phyloP scores from a whole-genome alignment of 2,329 filamentous ascomycete species.

The Paecilomyces sp. region DNA sequence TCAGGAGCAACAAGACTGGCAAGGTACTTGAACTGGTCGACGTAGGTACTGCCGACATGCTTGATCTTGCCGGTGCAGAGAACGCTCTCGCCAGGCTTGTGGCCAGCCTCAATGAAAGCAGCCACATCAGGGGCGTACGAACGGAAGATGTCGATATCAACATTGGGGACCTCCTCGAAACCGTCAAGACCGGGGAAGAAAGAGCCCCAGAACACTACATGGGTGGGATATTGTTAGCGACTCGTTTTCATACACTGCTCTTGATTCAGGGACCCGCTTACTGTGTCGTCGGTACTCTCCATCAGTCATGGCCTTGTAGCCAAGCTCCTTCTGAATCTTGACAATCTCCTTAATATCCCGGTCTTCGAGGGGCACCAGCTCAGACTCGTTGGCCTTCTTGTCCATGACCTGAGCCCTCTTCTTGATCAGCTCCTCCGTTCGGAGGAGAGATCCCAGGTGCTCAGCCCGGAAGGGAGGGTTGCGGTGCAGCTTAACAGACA shows the following conservation, averaged over 20 bases:
- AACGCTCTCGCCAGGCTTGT: constrained; percentile 51
- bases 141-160: constrained; percentile 47
- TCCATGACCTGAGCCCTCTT: constrained; percentile 52
- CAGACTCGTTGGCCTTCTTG: constrained; percentile 46
- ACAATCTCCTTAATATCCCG: constrained; percentile 60
- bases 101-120: constrained; percentile 52
- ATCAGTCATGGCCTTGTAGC: constrained; percentile 58
- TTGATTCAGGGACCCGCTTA: constrained; percentile 12
- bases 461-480: constrained; percentile 63
- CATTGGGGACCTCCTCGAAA: constrained; percentile 46
- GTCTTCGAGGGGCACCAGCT: constrained; percentile 57
- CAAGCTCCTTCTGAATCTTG: constrained; percentile 55
- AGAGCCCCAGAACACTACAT: constrained; percentile 49
- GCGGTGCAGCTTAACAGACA: constrained; percentile 28
- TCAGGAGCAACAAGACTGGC: constrained; percentile 53
- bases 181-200: constrained; percentile 50
- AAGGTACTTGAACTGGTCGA: constrained; percentile 54
- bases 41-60: constrained; percentile 50
- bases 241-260: not conserved
- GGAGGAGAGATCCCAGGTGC: constrained; percentile 64
- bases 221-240: not conserved
- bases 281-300: constrained; percentile 57
- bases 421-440: constrained; percentile 55
- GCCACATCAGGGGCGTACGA: constrained; percentile 56
- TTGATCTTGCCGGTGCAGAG: constrained; percentile 53